phyloP scores from a whole-genome alignment of 176 grass and related monocot species.

The Musa troglodytarum region DNA sequence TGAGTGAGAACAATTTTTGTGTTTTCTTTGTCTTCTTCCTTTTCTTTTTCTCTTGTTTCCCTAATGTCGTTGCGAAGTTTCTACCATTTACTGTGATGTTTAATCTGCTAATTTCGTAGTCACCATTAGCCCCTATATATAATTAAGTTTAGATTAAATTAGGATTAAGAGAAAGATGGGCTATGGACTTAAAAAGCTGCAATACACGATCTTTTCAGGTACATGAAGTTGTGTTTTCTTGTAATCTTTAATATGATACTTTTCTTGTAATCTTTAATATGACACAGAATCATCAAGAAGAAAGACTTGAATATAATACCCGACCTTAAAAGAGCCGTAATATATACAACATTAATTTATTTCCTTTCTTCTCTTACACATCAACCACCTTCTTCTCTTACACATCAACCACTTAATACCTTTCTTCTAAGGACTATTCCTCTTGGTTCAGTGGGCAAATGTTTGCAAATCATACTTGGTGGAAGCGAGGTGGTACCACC shows the following conservation, averaged over 20 bases:
- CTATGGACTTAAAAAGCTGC: background rate
- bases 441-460: slow-evolving; percentile 25
- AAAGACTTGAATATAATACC: slow-evolving; percentile 11
- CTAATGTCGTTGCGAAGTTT: too few relatives aligned
- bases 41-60: too few relatives aligned
- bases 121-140: too few relatives aligned
- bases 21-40: too few relatives aligned
- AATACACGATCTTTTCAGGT: background rate
- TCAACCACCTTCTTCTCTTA: background rate
- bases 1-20: too few relatives aligned
- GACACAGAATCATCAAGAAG: background rate
- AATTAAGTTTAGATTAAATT: too few relatives aligned
- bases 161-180: too few relatives aligned
- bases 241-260: slow-evolving; percentile 4
- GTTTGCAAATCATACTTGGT: slow-evolving; percentile 19
- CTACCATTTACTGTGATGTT: too few relatives aligned
- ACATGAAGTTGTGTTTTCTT: slow-evolving; percentile 14
- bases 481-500: slow-evolving; percentile 29
- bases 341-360: background rate
- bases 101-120: too few relatives aligned
- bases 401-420: background rate
- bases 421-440: background rate
- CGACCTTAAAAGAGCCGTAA: slow-evolving; percentile 15
- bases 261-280: slow-evolving; percentile 10
- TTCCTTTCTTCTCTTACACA: background rate